Percentiles rank a stretch among this genome's conserved stretches.
Conservation (phyloP, 208 protist species). For the Trypanosoma grayi region DNA sequence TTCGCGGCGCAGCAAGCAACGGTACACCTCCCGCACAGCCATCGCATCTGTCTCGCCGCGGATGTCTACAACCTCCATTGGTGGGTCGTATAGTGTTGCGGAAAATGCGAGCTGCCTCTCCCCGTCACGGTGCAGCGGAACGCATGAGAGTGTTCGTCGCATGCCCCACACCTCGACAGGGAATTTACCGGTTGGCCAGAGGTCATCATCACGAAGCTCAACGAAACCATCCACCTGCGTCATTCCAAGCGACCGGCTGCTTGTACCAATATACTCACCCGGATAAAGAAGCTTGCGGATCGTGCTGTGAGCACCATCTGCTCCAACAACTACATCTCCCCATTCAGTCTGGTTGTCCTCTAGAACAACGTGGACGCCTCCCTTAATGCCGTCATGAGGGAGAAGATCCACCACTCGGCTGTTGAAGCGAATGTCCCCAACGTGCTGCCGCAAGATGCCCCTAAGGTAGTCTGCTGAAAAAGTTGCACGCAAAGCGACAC, state of each 20-base stretch:
- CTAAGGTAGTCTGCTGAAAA: slow-evolving; percentile 52
- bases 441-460: slow-evolving; percentile 54
- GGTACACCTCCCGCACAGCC: slow-evolving; percentile 46
- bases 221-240: slow-evolving; percentile 80
- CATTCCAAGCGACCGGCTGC: slow-evolving; percentile 62
- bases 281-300: slow-evolving; percentile 81
- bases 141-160: slow-evolving; percentile 33
- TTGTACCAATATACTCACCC: slow-evolving; percentile 63
- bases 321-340: slow-evolving; percentile 88
- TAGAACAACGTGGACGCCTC: slow-evolving; percentile 75
- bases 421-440: slow-evolving; percentile 70
- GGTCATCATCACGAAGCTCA: slow-evolving; percentile 26
- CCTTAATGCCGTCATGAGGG: slow-evolving; percentile 81
- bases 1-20: slow-evolving; percentile 43
- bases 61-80: slow-evolving; percentile 56
- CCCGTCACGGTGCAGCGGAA: slow-evolving; percentile 44
- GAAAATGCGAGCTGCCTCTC: slow-evolving; percentile 62
- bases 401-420: slow-evolving; percentile 72
- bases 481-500: slow-evolving; percentile 74
- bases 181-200: slow-evolving; percentile 43
- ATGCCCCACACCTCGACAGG: slow-evolving; percentile 69
- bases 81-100: slow-evolving; percentile 59
- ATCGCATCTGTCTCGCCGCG: slow-evolving; percentile 33
- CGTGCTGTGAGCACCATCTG: slow-evolving; percentile 84
- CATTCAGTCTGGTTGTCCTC: slow-evolving; percentile 78